Evolutionary conservation across 345 rosid genomes (phyloP).

Genomic region (Reutealis trisperma): DNA sequence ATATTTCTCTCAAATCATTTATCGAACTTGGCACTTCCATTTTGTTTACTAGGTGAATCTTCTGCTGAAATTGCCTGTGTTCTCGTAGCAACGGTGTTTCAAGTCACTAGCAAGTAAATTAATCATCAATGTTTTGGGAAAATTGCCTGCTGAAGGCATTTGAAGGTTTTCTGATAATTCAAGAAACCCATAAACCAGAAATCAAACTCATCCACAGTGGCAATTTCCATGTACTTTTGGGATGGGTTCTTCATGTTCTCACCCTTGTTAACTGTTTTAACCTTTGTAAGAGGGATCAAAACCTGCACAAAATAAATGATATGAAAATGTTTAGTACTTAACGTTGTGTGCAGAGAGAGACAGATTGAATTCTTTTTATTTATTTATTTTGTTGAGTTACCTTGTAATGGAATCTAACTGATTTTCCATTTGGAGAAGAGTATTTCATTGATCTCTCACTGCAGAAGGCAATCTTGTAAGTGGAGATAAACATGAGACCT

Average conservation of each 20-base stretch:
- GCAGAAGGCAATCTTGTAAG: conserved; percentile 43
- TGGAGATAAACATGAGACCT: conserved; percentile 54
- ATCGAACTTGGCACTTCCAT: too few species aligned
- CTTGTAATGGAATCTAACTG: conserved; percentile 42
- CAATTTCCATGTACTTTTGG: conserved; percentile 28
- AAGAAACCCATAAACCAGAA: conserved; percentile 26
- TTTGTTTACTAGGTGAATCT: too few species aligned
- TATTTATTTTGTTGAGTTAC: conserved; percentile 3
- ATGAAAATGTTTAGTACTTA: neutral
- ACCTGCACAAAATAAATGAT: conserved; percentile 13
- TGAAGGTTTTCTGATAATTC: neutral
- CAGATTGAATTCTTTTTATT: neutral
- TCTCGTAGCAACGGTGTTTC: neutral
- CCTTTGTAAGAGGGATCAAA: conserved; percentile 18
- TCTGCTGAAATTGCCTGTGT: too few species aligned
- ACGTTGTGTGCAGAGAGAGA: neutral
- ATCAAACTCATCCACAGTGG: conserved; percentile 13
- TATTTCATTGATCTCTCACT: conserved; percentile 51
- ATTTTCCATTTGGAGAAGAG: conserved; percentile 35
- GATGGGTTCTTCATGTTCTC: conserved; percentile 25
- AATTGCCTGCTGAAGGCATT: neutral
- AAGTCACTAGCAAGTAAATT: neutral
- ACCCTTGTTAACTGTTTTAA: conserved; percentile 12
- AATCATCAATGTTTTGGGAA: neutral
- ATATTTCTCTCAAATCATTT: too few species aligned